Base-by-base conservation (phyloP, 2,329 filamentous ascomycete species). In the Tolypocladium sp. region DNA sequence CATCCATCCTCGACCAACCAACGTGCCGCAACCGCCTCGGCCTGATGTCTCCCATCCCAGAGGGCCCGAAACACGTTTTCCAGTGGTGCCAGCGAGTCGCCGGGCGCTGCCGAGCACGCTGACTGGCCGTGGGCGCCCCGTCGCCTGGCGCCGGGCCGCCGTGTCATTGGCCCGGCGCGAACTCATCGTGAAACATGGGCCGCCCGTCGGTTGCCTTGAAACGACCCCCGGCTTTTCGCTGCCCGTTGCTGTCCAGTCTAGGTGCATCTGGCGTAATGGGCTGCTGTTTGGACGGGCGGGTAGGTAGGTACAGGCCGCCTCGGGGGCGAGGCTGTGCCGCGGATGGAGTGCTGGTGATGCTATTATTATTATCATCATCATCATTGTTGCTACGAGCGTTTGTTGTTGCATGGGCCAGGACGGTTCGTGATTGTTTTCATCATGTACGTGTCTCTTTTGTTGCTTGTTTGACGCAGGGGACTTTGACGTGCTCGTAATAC, bases 21-120 rank as follows among this genome's bases (percentile, higher is more conserved):
- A 30, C 9, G 37, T 25, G 25, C 54, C 27, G 53, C 53, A 55
- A 17, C 53, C 53, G 53, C 37, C 37, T 15, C 22, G 25, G 17
- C 38, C 27, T 56, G 54, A 41, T 38, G 53, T 25, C 20, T 27
- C 7, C 46, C 44, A 2, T 25, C 7, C 8, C 46, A n/a, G 49
- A 8, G 8, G 27, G 27, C 22, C 27, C 17, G 1, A 20, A 25
- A 25, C 52, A 20, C 54, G 22, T 5, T 20, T n/a, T 1, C 15
- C 54, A 56, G 38, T 42, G 54, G 54, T 56, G 54, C 54, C 54
- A 56, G 54, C 54, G 54, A 30, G 38, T 27, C 54, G 54, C 54
- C 54, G 1, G 17, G 0, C 54, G 37, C 49, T 35, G 46, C 12
- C 44, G 10, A 3, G 27, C 25, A 30, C 46, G n/a, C 30, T 10